These are phyloP conservation scores for Tylopilus plumbeoviolaceoides DNA, from an alignment of 768 basidiomycete genomes.

Conservation along the genomic window DNA sequence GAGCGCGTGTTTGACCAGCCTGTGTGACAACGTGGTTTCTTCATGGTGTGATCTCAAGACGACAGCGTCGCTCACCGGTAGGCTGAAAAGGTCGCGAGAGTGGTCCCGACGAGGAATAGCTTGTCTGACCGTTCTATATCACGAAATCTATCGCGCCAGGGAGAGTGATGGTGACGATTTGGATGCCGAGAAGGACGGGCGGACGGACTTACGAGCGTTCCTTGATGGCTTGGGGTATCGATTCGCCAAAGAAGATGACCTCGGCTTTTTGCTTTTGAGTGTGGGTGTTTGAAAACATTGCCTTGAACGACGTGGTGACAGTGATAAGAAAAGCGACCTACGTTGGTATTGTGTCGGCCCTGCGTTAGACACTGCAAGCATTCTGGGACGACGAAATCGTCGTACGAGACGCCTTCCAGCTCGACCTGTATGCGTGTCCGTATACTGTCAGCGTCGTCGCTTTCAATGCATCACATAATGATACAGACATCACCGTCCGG, in stretches of 20 bases:
- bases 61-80: constrained; percentile 51
- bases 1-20: constrained; percentile 76
- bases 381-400: constrained; percentile 73
- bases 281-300: constrained; percentile 24
- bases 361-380: constrained; percentile 66
- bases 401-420: constrained; percentile 72
- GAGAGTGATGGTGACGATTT: background rate
- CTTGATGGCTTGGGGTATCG: constrained; percentile 61
- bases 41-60: background rate
- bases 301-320: background rate
- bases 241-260: constrained; percentile 88
- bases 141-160: constrained; percentile 39
- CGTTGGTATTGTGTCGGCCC: constrained; percentile 56
- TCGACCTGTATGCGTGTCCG: constrained; percentile 52
- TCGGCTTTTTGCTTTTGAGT: constrained; percentile 65
- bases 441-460: background rate
- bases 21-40: constrained; percentile 23
- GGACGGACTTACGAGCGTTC: constrained; percentile 59
- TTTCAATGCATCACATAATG: background rate
- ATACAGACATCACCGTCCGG: constrained; percentile 85
- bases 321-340: constrained; percentile 30
- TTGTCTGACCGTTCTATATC: constrained; percentile 59
- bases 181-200: background rate
- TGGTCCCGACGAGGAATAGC: constrained; percentile 82
- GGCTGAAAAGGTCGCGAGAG: constrained; percentile 90